Conservation (phyloP, 1,284 basidiomycete species). For the Tilletiopsis washingtonensis region DNA sequence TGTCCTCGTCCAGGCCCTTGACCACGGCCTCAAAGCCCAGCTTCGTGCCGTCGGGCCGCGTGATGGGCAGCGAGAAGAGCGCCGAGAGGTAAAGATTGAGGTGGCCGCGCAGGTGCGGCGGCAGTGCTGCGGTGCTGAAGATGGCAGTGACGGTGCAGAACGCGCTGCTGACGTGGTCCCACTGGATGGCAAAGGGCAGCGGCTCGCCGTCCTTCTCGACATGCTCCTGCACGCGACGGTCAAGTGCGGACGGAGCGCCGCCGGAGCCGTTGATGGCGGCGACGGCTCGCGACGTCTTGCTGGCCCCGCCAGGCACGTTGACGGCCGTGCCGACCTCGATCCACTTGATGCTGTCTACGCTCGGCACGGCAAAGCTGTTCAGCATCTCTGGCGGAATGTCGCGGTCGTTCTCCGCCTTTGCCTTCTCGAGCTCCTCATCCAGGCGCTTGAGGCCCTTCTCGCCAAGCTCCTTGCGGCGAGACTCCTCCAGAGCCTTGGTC, state of each 20-base stretch:
- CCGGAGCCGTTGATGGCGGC: slow-evolving; percentile 7
- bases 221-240: slow-evolving; percentile 55
- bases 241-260: slow-evolving; percentile 33
- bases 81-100: slow-evolving; percentile 76
- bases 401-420: slow-evolving; percentile 77
- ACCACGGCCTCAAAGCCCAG: slow-evolving; percentile 84
- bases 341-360: slow-evolving; percentile 78
- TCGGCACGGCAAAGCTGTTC: slow-evolving; percentile 61
- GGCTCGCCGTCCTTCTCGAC: slow-evolving; percentile 56
- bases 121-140: slow-evolving; percentile 53
- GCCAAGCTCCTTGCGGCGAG: slow-evolving; percentile 66
- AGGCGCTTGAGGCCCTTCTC: slow-evolving; percentile 69
- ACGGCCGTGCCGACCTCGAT: slow-evolving; percentile 72
- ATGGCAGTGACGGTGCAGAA: slow-evolving; percentile 68
- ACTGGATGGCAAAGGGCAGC: slow-evolving; percentile 85
- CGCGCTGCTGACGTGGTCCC: slow-evolving; percentile 67
- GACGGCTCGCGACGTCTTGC: too few relatives aligned
- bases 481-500: slow-evolving; percentile 68
- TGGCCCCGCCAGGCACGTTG: too few relatives aligned
- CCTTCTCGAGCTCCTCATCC: slow-evolving; percentile 64
- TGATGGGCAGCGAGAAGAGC: slow-evolving; percentile 83
- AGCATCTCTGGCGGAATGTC: slow-evolving; percentile 73
- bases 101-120: slow-evolving; percentile 50
- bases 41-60: slow-evolving; percentile 61
- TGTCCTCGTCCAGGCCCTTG: slow-evolving; percentile 80